Evolutionary conservation across 805 yeast species (phyloP), one percentile per base, ranked within the genome.

Genomic region (Spathaspora sp.): DNA sequence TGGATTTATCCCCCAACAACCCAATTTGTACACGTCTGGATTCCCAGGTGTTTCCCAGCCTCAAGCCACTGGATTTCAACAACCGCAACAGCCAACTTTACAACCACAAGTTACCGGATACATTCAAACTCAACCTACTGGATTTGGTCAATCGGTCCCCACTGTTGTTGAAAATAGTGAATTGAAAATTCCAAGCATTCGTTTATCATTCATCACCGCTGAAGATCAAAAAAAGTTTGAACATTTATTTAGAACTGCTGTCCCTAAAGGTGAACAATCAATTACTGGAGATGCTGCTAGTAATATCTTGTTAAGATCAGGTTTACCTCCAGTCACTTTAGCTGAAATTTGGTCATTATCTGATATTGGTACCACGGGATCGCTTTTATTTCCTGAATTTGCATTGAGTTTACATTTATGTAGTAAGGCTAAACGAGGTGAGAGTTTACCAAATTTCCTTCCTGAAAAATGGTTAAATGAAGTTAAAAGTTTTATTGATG

Each of bases 281-380:
- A 80, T 87, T 49, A 72, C 78, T 44, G 92, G 93, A 10, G 85
- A 82, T 45, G 74, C 86, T 5, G 96, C 97, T 14, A 82, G 92
- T 58, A 85, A 83, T 55, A 85, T 93, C 53, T 75, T 93, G 59
- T 74, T 89, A 72, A 81, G 88, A 58, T 91, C 97, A 0, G 89
- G 89, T 6, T 75, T 93, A 49, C 75, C 82, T 42, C 90, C 96
- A 2, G 76, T 80, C 23, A 82, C 85, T 43, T 76, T 93, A 59
- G 93, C 93, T 2, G 89, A 83, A 59, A 87, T 93, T 54, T 93
- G 98, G 98, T 84, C 87, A 20, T 73, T 93, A 52, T 81, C 96
- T n/a, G 98, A 93, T 63, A 86, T 96, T 1, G 87, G 85, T 59
- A 86, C 83, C 60, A 85, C 94, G 7, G 98, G 98, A 1, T 78